phyloP scores from a whole-genome alignment of 805 yeast species.

The Kodamaea hsintzibuensis region DNA sequence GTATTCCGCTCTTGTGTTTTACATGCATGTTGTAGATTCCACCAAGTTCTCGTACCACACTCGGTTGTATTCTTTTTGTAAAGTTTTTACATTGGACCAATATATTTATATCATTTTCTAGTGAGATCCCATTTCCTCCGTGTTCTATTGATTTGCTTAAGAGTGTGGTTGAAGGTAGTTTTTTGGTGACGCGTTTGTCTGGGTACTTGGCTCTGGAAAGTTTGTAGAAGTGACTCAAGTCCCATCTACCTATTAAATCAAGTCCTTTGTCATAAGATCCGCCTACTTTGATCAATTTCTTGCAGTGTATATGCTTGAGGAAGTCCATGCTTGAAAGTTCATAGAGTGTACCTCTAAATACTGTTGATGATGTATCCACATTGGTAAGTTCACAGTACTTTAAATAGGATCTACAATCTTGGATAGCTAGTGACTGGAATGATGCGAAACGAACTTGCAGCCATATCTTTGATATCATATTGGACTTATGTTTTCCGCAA shows the following conservation, averaged over 20 bases:
- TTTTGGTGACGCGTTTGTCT: constrained; percentile 4
- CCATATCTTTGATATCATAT: neutral
- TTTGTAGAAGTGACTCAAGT: constrained; percentile 26
- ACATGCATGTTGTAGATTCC: constrained; percentile 50
- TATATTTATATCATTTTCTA: constrained; percentile 35
- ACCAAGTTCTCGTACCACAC: constrained; percentile 50
- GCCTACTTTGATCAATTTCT: constrained; percentile 46
- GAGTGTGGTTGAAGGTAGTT: constrained; percentile 13
- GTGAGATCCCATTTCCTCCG: constrained; percentile 17
- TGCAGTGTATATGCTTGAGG: constrained; percentile 39
- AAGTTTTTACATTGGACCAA: constrained; percentile 60
- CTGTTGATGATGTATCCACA: constrained; percentile 36
- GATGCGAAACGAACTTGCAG: neutral
- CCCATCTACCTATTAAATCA: constrained; percentile 57
- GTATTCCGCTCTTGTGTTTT: constrained; percentile 14
- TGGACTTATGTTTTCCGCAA: neutral
- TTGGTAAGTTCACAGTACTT: constrained; percentile 26
- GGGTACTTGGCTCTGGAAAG: constrained; percentile 3
- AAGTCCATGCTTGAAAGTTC: constrained; percentile 47
- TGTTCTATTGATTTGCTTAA: constrained; percentile 21
- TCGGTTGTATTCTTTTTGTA: constrained; percentile 44
- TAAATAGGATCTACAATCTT: constrained; percentile 31
- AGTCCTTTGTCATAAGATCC: constrained; percentile 60
- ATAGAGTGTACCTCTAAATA: constrained; percentile 56
- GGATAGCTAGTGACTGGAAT: constrained; percentile 12